A percentile compares a stretch with the other conserved stretches of the same genome.
These are phyloP conservation scores for Aspergillus kassunensis DNA, from an alignment of 495 filamentous ascomycete species.

Conservation along the genomic window DNA sequence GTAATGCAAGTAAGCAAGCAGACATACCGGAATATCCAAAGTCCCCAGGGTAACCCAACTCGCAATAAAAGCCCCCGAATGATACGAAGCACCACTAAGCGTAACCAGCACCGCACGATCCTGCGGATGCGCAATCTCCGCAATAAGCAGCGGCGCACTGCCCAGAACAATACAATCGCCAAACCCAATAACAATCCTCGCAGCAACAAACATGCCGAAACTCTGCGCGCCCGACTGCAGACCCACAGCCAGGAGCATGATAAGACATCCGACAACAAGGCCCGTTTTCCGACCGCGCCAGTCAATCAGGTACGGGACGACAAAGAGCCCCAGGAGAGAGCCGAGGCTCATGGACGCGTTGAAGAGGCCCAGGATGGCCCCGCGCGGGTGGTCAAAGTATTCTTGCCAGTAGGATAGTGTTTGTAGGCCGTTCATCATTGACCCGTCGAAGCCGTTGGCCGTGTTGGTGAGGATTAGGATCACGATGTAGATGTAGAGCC, in stretches of 20 bases:
- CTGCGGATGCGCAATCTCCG: slow-evolving; percentile 8
- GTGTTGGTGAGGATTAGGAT: slow-evolving; percentile 22
- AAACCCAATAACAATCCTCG: background rate
- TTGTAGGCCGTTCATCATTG: slow-evolving; percentile 53
- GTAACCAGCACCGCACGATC: background rate
- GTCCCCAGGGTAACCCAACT: slow-evolving; percentile 7
- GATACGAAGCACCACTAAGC: background rate
- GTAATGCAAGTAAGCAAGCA: background rate
- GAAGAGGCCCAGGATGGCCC: slow-evolving; percentile 24
- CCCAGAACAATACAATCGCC: slow-evolving; percentile 1
- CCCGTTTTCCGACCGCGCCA: slow-evolving; percentile 14
- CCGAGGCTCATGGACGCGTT: slow-evolving; percentile 23
- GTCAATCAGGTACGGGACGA: slow-evolving; percentile 22
- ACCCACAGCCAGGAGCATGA: slow-evolving; percentile 23
- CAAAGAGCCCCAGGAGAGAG: slow-evolving; percentile 17
- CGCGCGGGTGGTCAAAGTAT: slow-evolving; percentile 36
- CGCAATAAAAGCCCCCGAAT: background rate
- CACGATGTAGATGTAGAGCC: slow-evolving; percentile 23
- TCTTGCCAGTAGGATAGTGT: slow-evolving; percentile 41
- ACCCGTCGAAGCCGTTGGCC: slow-evolving; percentile 26
- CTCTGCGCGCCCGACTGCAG: background rate
- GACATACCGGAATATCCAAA: background rate
- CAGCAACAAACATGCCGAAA: slow-evolving; percentile 6
- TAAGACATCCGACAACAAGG: slow-evolving; percentile 16
- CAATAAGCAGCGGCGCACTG: slow-evolving; percentile 4